Conservation (phyloP, 495 filamentous ascomycete genomes). For the Annulohypoxylon nitens region DNA sequence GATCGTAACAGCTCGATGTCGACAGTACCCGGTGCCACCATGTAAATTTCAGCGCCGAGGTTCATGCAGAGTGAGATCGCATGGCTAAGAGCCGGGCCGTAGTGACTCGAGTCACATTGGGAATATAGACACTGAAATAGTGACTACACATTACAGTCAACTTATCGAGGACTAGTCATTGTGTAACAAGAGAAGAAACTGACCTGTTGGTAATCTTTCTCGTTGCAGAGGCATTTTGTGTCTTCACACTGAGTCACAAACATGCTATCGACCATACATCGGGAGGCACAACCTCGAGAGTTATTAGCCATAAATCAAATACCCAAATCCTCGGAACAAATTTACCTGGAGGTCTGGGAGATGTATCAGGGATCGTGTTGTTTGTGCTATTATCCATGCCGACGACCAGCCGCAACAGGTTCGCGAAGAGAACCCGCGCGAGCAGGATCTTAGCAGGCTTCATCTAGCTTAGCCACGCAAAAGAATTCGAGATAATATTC, state of each 20-base stretch:
- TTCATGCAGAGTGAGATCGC: conserved; percentile 47
- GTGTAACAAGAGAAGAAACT: background rate
- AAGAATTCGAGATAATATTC: conserved; percentile 1
- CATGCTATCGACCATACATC: conserved; percentile 51
- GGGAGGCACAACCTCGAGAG: conserved; percentile 41
- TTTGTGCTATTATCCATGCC: conserved; percentile 37
- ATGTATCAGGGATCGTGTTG: conserved; percentile 14
- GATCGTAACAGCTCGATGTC: conserved; percentile 50
- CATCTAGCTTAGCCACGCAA: conserved; percentile 24
- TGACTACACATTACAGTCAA: conserved; percentile 26
- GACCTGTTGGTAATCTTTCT: conserved; percentile 50
- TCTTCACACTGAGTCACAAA: conserved; percentile 51
- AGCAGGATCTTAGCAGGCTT: conserved; percentile 31
- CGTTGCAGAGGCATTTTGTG: conserved; percentile 47
- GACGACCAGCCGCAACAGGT: conserved; percentile 36
- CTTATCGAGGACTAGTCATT: background rate
- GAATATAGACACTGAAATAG: conserved; percentile 52
- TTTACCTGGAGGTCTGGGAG: conserved; percentile 42
- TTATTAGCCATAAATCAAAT: no score
- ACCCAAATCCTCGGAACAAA: no score
- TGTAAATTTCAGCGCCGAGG: conserved; percentile 50
- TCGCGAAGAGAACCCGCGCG: conserved; percentile 25
- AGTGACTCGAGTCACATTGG: conserved; percentile 48
- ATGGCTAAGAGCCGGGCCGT: conserved; percentile 47
- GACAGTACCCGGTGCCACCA: conserved; percentile 45